These are phyloP conservation scores for Opeltia flavorubescens DNA, from an alignment of 495 filamentous ascomycete genomes.

Conservation along the genomic window DNA sequence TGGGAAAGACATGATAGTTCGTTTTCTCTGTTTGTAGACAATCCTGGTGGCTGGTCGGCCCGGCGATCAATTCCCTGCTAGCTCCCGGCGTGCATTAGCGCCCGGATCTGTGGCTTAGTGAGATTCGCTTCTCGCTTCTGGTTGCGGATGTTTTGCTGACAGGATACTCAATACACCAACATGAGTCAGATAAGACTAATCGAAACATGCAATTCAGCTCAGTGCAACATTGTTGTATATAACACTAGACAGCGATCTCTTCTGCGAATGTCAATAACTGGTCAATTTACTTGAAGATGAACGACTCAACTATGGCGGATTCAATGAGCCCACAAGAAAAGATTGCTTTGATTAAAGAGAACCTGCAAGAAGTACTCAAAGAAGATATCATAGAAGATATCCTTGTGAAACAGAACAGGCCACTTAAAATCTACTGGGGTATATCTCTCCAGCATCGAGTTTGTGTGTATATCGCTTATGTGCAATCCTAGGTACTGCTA, in stretches of 20 bases:
- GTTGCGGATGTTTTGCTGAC: too few relatives aligned
- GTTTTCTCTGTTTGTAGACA: too few relatives aligned
- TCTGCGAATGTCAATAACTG: too few relatives aligned
- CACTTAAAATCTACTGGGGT: constrained; percentile 79
- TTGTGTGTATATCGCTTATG: constrained; percentile 2
- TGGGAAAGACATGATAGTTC: too few relatives aligned
- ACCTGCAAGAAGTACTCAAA: constrained; percentile 74
- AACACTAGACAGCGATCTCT: too few relatives aligned
- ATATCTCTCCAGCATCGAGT: background rate
- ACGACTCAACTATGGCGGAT: constrained; percentile 14
- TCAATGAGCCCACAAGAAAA: constrained; percentile 24
- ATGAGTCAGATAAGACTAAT: too few relatives aligned
- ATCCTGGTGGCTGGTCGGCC: too few relatives aligned
- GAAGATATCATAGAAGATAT: constrained; percentile 70
- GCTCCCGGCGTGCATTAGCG: background rate
- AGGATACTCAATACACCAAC: too few relatives aligned
- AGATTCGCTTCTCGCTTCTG: background rate
- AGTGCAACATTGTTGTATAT: too few relatives aligned
- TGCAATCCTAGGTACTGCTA: constrained; percentile 46
- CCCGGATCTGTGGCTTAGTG: background rate
- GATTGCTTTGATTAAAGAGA: constrained; percentile 62
- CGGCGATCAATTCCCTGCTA: too few relatives aligned
- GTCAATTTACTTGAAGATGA: background rate
- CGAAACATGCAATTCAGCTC: too few relatives aligned
- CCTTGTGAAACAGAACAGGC: constrained; percentile 53